phyloP scores from a whole-genome alignment of 306 rosid species.

The Corylus heterophylla region DNA sequence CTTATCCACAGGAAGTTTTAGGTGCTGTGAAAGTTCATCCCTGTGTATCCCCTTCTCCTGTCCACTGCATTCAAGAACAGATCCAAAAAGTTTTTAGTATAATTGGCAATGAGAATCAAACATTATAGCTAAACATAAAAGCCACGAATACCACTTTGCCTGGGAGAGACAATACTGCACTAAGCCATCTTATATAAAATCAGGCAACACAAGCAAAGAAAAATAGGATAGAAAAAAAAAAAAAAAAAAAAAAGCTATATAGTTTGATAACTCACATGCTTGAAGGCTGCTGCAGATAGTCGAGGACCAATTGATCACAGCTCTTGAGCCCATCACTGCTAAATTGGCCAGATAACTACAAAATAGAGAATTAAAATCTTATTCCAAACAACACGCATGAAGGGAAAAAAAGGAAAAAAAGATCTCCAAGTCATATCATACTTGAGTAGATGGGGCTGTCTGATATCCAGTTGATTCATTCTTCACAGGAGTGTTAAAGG shows the following conservation, averaged over 20 bases:
- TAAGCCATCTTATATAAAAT: background rate
- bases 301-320: conserved; percentile 66
- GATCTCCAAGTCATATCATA: conserved; percentile 32
- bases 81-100: background rate
- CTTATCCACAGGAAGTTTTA: conserved; percentile 75
- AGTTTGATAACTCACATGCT: conserved; percentile 56
- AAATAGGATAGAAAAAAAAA: background rate
- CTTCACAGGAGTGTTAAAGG: conserved; percentile 46
- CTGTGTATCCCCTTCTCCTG: conserved; percentile 74
- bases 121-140: background rate
- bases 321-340: conserved; percentile 64
- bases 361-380: conserved; percentile 20
- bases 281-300: conserved; percentile 77
- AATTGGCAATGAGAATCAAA: background rate
- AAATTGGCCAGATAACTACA: conserved; percentile 58
- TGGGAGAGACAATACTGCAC: background rate
- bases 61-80: conserved; percentile 45
- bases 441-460: conserved; percentile 51
- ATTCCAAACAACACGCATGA: conserved; percentile 7
- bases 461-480: conserved; percentile 48
- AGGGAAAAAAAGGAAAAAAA: conserved; percentile 6
- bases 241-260: background rate
- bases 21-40: conserved; percentile 66
- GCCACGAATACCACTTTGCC: background rate
- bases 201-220: background rate